These are phyloP conservation scores for Puccinia triticina DNA, from an alignment of 1,284 basidiomycete genomes.

Conservation along the genomic window DNA sequence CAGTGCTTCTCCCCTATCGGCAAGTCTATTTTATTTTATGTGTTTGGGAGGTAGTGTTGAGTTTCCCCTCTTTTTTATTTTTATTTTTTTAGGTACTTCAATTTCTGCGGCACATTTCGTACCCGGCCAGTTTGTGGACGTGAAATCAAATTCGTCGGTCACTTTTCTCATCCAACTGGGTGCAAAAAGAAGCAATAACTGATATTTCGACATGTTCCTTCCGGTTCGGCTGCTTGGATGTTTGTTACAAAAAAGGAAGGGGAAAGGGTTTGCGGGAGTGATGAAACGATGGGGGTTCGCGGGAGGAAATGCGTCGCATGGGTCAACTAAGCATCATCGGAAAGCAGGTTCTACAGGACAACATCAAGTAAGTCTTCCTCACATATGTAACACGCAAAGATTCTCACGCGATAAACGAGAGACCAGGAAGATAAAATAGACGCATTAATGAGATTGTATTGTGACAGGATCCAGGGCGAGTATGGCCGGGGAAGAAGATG, in stretches of 20 bases:
- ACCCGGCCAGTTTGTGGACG: slow-evolving; percentile 94
- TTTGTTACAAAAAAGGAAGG: slow-evolving; percentile 68
- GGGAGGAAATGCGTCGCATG: slow-evolving; percentile 90
- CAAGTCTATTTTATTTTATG: slow-evolving; percentile 61
- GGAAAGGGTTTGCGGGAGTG: slow-evolving; percentile 93
- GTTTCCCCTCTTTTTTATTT: slow-evolving; percentile 1
- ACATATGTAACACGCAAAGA: not conserved
- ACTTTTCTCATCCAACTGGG: slow-evolving; percentile 5
- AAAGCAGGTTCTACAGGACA: slow-evolving; percentile 90
- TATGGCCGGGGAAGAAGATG: slow-evolving; percentile 98
- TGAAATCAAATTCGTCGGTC: slow-evolving; percentile 84
- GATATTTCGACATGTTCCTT: not conserved
- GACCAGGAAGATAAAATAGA: not conserved
- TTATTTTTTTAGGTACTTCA: slow-evolving; percentile 70
- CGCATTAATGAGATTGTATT: not conserved
- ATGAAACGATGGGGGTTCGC: slow-evolving; percentile 98
- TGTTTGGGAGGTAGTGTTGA: slow-evolving; percentile 6
- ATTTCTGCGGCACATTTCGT: slow-evolving; percentile 94
- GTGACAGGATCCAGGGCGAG: slow-evolving; percentile 81
- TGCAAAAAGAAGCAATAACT: not conserved
- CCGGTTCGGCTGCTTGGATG: slow-evolving; percentile 39
- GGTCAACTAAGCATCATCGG: slow-evolving; percentile 93
- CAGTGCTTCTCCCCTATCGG: slow-evolving; percentile 89
- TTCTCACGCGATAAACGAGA: not conserved
- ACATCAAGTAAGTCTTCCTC: slow-evolving; percentile 72